phyloP scores from a whole-genome alignment of 495 filamentous ascomycete genomes.

The Hyphodiscus hymeniophilus region DNA sequence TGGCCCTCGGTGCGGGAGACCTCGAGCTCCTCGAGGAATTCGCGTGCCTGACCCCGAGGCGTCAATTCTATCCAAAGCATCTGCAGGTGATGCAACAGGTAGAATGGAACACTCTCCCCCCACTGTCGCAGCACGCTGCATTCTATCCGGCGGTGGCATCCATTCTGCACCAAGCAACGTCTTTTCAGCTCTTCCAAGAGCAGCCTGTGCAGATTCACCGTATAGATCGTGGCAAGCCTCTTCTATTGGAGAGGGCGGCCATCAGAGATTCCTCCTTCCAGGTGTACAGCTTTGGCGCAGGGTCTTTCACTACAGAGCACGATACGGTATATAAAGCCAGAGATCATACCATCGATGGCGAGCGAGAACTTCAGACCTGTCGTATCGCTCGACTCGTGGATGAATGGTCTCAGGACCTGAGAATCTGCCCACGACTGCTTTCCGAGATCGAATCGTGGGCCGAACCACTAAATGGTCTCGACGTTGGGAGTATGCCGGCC shows the following conservation, averaged over 20 bases:
- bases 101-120: constrained; percentile 32
- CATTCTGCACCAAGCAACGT: constrained; percentile 34
- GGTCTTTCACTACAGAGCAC: constrained; percentile 28
- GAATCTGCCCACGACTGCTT: constrained; percentile 5
- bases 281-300: constrained; percentile 44
- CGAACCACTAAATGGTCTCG: background rate
- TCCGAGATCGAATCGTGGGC: constrained; percentile 14
- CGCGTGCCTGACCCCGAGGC: constrained; percentile 40
- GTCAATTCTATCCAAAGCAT: constrained; percentile 40
- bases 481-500: background rate
- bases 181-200: constrained; percentile 5
- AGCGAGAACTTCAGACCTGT: constrained; percentile 14
- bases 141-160: constrained; percentile 33
- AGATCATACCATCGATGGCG: constrained; percentile 14
- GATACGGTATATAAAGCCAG: constrained; percentile 29
- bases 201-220: background rate
- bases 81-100: constrained; percentile 36
- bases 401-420: constrained; percentile 14
- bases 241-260: constrained; percentile 31
- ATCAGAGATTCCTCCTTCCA: constrained; percentile 42
- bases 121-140: constrained; percentile 41
- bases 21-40: constrained; percentile 33
- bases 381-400: constrained; percentile 15
- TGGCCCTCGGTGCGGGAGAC: constrained; percentile 31
- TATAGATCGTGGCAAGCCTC: background rate